Percentiles rank a stretch among this genome's conserved stretches.
Evolutionary conservation across 176 grass and related monocot genomes (phyloP).

Genomic region (Elaeis guineensis): DNA sequence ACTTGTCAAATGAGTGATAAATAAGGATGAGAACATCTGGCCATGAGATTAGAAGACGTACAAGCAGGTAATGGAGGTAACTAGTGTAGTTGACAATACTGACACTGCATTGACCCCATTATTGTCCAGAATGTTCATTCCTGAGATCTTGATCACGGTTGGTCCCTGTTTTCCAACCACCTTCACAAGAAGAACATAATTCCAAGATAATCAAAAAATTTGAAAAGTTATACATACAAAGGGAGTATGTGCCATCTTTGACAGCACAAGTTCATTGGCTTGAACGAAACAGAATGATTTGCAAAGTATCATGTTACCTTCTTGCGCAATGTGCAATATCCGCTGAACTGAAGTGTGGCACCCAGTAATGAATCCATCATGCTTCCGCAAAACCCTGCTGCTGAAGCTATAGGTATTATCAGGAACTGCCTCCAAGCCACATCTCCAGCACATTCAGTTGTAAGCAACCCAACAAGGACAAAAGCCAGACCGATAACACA

Average conservation of each 20-base stretch:
- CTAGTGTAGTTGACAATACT: conserved; percentile 45
- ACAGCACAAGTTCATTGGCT: neutral
- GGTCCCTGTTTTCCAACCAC: conserved; percentile 68
- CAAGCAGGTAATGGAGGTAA: conserved; percentile 66
- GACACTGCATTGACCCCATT: conserved; percentile 81
- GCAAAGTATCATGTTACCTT: conserved; percentile 42
- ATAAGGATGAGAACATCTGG: no score
- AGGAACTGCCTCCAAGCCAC: conserved; percentile 46
- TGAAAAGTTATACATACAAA: neutral
- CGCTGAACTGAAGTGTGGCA: conserved; percentile 88
- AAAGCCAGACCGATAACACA: conserved; percentile 61
- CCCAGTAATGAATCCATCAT: conserved; percentile 90
- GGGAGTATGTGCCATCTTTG: neutral
- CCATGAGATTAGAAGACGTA: conserved; percentile 38
- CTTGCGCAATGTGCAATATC: conserved; percentile 75
- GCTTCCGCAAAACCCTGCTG: conserved; percentile 71
- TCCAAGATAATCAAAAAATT: neutral
- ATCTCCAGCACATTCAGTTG: conserved; percentile 58
- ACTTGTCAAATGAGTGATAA: no score
- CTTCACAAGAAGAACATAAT: conserved; percentile 30
- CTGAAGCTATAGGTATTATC: conserved; percentile 54
- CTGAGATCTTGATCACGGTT: conserved; percentile 73
- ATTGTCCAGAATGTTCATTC: conserved; percentile 71
- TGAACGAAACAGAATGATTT: neutral
- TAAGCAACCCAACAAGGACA: conserved; percentile 52